Evolutionary conservation across 257 asterid species (phyloP).

Genomic region (Nicotiana tabacum): DNA sequence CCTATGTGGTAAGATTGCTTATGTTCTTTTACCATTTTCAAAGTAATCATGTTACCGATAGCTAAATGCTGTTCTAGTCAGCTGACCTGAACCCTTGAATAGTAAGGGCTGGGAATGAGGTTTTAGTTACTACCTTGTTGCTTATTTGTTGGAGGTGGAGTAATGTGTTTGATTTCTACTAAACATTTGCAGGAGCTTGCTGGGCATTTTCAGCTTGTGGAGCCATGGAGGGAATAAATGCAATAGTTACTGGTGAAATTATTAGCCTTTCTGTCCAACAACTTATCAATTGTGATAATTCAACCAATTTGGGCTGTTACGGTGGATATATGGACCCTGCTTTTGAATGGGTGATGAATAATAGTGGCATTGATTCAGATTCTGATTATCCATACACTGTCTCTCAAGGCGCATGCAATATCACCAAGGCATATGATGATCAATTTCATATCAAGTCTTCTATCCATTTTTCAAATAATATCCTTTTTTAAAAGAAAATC

Average conservation of each 20-base stretch:
- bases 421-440: constrained; percentile 20
- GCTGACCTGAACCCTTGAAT: not conserved
- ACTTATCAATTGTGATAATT: constrained; percentile 20
- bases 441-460: not conserved
- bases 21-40: not conserved
- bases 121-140: not conserved
- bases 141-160: not conserved
- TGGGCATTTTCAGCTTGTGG: constrained; percentile 40
- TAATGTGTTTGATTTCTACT: not conserved
- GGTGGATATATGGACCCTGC: constrained; percentile 36
- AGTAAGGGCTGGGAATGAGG: not conserved
- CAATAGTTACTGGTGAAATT: constrained; percentile 30
- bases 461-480: not conserved
- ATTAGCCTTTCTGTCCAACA: constrained; percentile 29
- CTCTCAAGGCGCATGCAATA: constrained; percentile 21
- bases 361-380: constrained; percentile 30
- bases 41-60: not conserved
- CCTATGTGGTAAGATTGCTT: constrained; percentile 17
- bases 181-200: constrained; percentile 24
- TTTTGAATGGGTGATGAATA: constrained; percentile 29
- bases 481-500: not conserved
- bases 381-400: constrained; percentile 26
- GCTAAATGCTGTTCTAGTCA: not conserved
- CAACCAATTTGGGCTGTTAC: constrained; percentile 22
- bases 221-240: constrained; percentile 30